Evolutionary conservation across 176 grass and related monocot genomes (phyloP), one percentile per base, ranked within the genome.

Genomic region (Cocos nucifera): DNA sequence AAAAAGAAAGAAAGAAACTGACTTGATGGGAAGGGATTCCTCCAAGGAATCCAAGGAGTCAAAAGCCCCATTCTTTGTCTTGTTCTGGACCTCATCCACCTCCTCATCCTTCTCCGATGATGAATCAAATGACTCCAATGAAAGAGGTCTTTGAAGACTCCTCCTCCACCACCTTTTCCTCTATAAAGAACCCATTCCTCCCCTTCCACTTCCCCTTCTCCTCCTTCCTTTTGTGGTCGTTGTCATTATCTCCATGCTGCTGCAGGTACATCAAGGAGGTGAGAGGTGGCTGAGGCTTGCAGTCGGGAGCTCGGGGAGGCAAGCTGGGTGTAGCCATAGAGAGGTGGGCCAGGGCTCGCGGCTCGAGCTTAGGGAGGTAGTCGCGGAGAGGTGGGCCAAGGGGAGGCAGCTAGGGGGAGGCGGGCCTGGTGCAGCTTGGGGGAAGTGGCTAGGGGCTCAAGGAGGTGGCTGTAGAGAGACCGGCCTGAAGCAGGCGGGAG

Each of bases 101-200:
- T 30, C 27, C 0, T 61, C 57, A 21, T 21, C 0, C 23, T 60
- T 16, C 57, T 5, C 22, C 19, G 6, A 21, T 9, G 12, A 27
- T 15, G 57, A 30, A 28, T 28, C 32, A 2, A 10, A 20, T 20
- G 4, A 18, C 23, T 14, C 58, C 17, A 27, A 61, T 49, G 19
- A 1, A 4, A 49, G 61, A 61, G 17, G 23, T 61, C 58, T 26
- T 27, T 6, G 23, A 17, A 22, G 23, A 6, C 15, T 69, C 56
- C 27, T 71, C 56, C 18, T 35, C 80, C 29, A 66, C 59, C 51
- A 59, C 48, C 32, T 80, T 82, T 53, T 62, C 80, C 60, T 86
- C 83, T 35, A 66, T 65, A 12, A 39, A 56, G 24, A 79, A 79
- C 17, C 69, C 67, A 17, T 3, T 57, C 49, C 22, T 50, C 56